Percentiles rank a stretch among this genome's conserved stretches.
phyloP scores from a whole-genome alignment of 2,329 filamentous ascomycete species.

The Albophoma yamanashiensis region DNA sequence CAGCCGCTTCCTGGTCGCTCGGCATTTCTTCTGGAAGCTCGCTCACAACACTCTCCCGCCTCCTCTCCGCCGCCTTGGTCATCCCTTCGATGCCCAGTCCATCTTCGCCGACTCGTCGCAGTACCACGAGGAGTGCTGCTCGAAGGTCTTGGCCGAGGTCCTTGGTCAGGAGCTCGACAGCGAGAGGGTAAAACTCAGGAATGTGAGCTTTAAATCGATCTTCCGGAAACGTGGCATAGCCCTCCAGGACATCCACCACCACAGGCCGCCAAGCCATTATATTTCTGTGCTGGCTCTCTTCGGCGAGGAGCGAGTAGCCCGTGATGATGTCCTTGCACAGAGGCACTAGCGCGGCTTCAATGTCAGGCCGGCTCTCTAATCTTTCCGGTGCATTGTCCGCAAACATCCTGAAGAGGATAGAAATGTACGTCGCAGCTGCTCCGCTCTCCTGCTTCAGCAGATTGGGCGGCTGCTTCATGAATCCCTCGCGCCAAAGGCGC shows the following conservation, averaged over 20 bases:
- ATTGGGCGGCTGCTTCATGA: constrained; percentile 99
- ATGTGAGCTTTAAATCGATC: constrained; percentile 73
- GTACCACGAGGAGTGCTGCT: constrained; percentile 62
- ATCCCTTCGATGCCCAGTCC: constrained; percentile 46
- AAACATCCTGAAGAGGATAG: constrained; percentile 96
- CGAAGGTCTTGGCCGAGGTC: constrained; percentile 76
- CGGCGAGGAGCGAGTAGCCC: constrained; percentile 76
- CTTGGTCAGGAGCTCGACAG: constrained; percentile 70
- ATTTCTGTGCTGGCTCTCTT: constrained; percentile 94
- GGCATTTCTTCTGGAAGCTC: constrained; percentile 15
- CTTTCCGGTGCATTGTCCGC: constrained; percentile 79
- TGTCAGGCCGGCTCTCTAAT: constrained; percentile 66
- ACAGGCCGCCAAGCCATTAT: constrained; percentile 96
- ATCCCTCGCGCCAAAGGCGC: constrained; percentile 90
- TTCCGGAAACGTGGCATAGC: constrained; percentile 74
- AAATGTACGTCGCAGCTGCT: constrained; percentile 86
- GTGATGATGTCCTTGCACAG: constrained; percentile 90
- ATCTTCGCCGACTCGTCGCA: constrained; percentile 76
- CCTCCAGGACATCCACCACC: constrained; percentile 92
- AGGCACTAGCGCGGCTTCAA: constrained; percentile 85
- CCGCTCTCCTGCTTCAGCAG: constrained; percentile 94
- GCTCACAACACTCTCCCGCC: constrained; percentile 31
- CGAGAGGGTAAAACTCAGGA: constrained; percentile 73
- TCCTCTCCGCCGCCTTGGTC: constrained; percentile 19
- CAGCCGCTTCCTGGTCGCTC: constrained; percentile 20